These are phyloP conservation scores for Hyaloraphidium curvatum DNA, from an alignment of 192 early-diverging fungal species.

Conservation along the genomic window DNA sequence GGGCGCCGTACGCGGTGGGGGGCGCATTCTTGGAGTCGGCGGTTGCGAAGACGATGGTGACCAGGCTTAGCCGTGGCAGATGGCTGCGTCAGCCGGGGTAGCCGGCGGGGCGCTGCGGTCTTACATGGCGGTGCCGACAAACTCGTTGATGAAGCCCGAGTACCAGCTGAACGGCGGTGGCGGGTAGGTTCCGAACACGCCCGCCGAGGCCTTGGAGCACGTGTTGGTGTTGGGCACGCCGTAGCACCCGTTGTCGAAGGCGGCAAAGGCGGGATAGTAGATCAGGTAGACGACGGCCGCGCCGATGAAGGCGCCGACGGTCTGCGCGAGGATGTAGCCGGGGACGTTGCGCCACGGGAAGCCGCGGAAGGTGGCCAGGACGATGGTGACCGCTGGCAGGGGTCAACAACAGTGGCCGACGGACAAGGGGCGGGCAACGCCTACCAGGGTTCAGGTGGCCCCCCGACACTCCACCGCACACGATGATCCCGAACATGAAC, in stretches of 20 bases:
- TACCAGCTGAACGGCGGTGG: conserved; percentile 25
- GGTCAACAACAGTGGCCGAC: too few species aligned
- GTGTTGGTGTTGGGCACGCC: conserved; percentile 12
- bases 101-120: conserved; percentile 7
- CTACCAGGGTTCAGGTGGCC: conserved; percentile 65
- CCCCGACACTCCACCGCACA: conserved; percentile 43
- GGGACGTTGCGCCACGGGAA: conserved; percentile 51
- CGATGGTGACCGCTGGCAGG: conserved; percentile 49
- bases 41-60: too few species aligned
- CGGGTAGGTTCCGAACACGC: conserved; percentile 45
- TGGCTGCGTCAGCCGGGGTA: background rate
- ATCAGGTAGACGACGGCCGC: conserved; percentile 44
- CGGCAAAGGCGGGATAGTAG: conserved; percentile 36
- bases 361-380: conserved; percentile 39
- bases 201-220: conserved; percentile 29
- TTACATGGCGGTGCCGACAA: conserved; percentile 41
- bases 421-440: too few species aligned
- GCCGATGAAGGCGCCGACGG: conserved; percentile 48
- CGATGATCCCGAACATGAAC: conserved; percentile 38
- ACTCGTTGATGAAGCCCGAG: conserved; percentile 38
- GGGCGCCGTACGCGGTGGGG: conserved; percentile 26
- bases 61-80: conserved; percentile 5
- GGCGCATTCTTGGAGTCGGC: conserved; percentile 32
- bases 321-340: conserved; percentile 40
- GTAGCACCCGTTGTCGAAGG: conserved; percentile 25